Conservation (phyloP, 2,329 filamentous ascomycete genomes). For the Diaporthe vexans region DNA sequence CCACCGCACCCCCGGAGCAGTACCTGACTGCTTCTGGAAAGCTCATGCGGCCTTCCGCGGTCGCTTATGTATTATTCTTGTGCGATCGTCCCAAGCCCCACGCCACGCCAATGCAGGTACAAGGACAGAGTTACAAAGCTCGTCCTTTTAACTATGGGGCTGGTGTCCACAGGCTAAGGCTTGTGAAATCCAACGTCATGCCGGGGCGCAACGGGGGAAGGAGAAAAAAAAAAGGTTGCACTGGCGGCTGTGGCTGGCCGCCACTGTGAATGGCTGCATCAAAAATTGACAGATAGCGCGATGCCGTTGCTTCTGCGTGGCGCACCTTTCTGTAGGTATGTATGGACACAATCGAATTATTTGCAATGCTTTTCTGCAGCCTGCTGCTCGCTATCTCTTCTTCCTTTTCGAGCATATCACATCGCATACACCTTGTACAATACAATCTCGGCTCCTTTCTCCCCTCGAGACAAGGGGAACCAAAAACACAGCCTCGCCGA, state of each 20-base stretch:
- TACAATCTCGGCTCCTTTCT: constrained; percentile 33
- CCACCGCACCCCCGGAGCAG: constrained; percentile 1
- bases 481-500: constrained; percentile 28
- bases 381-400: neutral
- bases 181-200: constrained; percentile 24
- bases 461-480: constrained; percentile 12
- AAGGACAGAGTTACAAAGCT: constrained; percentile 7
- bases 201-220: neutral
- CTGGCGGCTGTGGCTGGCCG: neutral
- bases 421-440: constrained; percentile 25
- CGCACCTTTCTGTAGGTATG: neutral
- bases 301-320: neutral
- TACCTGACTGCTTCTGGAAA: constrained; percentile 24
- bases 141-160: constrained; percentile 15
- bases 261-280: neutral
- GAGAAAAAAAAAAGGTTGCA: neutral
- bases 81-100: constrained; percentile 28
- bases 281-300: neutral
- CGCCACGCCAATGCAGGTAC: constrained; percentile 33
- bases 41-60: constrained; percentile 28
- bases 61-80: constrained; percentile 29
- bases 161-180: neutral
- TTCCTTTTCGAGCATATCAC: constrained; percentile 3
- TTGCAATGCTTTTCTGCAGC: constrained; percentile 16
- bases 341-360: neutral